Conservation (phyloP, 805 yeast genomes). For the Yarrowia sp. region DNA sequence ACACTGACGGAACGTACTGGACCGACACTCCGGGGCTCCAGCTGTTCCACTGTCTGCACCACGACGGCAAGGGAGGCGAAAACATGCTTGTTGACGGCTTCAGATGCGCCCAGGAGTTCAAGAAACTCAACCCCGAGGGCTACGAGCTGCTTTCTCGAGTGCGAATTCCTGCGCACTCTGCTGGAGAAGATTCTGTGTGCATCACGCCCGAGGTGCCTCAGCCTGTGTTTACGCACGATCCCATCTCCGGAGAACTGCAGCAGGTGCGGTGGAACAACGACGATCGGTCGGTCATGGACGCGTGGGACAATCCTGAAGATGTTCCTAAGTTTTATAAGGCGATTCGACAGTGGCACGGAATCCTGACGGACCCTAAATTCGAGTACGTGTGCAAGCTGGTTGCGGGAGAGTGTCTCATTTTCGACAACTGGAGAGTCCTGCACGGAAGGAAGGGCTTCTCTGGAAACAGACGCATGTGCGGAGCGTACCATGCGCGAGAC, state of each 20-base stretch:
- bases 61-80: constrained; percentile 62
- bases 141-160: constrained; percentile 50
- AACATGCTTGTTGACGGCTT: constrained; percentile 68
- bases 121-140: constrained; percentile 49
- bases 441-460: constrained; percentile 67
- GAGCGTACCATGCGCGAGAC: constrained; percentile 67
- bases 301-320: constrained; percentile 44
- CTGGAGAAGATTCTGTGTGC: constrained; percentile 64
- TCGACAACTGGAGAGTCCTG: constrained; percentile 71
- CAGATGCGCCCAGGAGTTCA: constrained; percentile 53
- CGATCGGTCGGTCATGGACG: constrained; percentile 62
- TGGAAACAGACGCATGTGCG: constrained; percentile 69
- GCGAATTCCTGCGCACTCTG: constrained; percentile 68
- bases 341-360: constrained; percentile 53
- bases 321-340: constrained; percentile 56
- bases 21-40: constrained; percentile 70
- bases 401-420: constrained; percentile 66
- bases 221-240: constrained; percentile 54
- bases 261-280: constrained; percentile 73
- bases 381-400: constrained; percentile 54
- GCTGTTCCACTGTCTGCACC: constrained; percentile 60
- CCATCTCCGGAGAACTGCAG: constrained; percentile 47
- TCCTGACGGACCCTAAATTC: constrained; percentile 50
- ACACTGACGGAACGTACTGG: constrained; percentile 77
- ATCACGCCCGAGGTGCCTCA: constrained; percentile 56